Evolutionary conservation across 1,284 basidiomycete genomes (phyloP).

Genomic region (Tranzscheliella williamsii): DNA sequence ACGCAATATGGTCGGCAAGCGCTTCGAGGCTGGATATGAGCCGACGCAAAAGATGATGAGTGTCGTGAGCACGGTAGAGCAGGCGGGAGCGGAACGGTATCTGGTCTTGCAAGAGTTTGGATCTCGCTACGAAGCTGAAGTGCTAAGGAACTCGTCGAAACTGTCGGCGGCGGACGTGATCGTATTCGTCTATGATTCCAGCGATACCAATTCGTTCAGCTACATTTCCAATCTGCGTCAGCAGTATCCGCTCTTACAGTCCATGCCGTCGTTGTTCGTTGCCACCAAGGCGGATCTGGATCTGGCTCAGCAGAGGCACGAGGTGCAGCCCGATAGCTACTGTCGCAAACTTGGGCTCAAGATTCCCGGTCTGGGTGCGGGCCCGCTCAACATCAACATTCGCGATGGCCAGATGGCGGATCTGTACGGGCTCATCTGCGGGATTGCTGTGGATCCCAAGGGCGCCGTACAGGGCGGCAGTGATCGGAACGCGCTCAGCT

Average conservation of each 20-base stretch:
- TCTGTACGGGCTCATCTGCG: constrained; percentile 81
- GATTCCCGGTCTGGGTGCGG: constrained; percentile 51
- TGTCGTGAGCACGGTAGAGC: constrained; percentile 93
- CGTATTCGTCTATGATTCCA: constrained; percentile 93
- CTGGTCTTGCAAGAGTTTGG: constrained; percentile 94
- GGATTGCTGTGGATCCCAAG: constrained; percentile 67
- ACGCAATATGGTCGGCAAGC: constrained; percentile 81
- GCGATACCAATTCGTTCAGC: constrained; percentile 97
- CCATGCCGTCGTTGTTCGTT: constrained; percentile 93
- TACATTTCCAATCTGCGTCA: constrained; percentile 92
- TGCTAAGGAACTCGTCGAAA: constrained; percentile 84
- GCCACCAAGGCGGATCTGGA: constrained; percentile 98
- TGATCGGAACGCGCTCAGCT: constrained; percentile 38
- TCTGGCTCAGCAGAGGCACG: constrained; percentile 79
- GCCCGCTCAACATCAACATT: constrained; percentile 64
- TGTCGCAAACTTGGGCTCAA: constrained; percentile 56
- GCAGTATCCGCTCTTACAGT: constrained; percentile 86
- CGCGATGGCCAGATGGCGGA: constrained; percentile 83
- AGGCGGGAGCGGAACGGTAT: constrained; percentile 92
- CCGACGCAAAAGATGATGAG: constrained; percentile 86
- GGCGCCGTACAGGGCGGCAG: constrained; percentile 48
- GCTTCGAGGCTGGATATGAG: constrained; percentile 68
- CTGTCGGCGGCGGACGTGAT: constrained; percentile 90
- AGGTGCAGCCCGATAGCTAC: constrained; percentile 97
- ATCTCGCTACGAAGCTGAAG: constrained; percentile 78